Percentiles rank a stretch among this genome's conserved stretches.
Conservation (phyloP, 2,329 filamentous ascomycete genomes). For the Cryphonectria radicalis region DNA sequence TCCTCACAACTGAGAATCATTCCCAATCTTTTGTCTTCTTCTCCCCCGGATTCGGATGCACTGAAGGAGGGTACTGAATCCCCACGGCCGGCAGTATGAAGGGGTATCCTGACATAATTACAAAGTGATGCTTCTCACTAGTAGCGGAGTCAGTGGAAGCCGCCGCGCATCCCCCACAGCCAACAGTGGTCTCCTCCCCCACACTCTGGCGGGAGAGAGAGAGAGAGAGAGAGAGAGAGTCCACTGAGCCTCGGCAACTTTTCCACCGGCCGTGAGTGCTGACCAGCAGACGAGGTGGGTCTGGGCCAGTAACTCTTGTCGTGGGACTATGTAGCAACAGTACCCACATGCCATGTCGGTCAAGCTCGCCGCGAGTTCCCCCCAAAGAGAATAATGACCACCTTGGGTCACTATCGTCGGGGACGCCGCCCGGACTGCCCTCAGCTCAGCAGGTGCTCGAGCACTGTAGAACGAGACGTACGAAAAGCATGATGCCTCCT, state of each 20-base stretch:
- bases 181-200: slow-evolving; percentile 2
- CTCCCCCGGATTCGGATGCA: not conserved
- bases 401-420: not conserved
- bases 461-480: not conserved
- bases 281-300: slow-evolving; percentile 1
- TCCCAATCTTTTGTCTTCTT: not conserved
- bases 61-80: not conserved
- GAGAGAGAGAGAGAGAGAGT: not conserved
- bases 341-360: slow-evolving; percentile 15
- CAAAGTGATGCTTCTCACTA: not conserved
- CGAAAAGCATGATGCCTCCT: not conserved
- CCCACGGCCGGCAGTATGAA: not conserved
- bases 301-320: not conserved
- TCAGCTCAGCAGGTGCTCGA: not conserved
- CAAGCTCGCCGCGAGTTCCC: slow-evolving; percentile 27
- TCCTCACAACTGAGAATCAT: not conserved
- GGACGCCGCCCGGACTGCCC: not conserved
- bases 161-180: not conserved
- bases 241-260: slow-evolving; percentile 25
- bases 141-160: not conserved
- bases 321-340: not conserved
- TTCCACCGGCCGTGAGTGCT: slow-evolving; percentile 6
- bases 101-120: not conserved
- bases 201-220: not conserved
- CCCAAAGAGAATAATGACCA: not conserved